Evolutionary conservation across 2,329 filamentous ascomycete genomes (phyloP), one percentile per base, ranked within the genome.

Genomic region (Coleophoma eucalyptorum): DNA sequence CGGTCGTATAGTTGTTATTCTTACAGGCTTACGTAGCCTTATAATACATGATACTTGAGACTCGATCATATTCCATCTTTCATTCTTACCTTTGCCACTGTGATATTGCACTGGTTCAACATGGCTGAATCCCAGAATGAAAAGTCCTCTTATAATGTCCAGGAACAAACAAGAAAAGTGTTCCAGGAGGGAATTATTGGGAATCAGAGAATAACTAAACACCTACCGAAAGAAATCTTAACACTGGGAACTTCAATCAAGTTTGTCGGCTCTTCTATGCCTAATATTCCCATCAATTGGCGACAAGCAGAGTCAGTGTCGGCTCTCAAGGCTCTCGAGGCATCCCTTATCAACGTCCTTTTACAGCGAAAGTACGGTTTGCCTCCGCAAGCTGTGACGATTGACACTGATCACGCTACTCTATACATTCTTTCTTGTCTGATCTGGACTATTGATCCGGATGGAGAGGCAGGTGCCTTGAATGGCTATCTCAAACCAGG

Each of bases 211-310:
- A n/a, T n/a, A n/a, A n/a, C n/a, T n/a, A n/a, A n/a, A n/a, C n/a
- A 62, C 15, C 53, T 73, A 2, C 72, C 70, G 0, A 32, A 49
- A 31, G 68, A 69, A 13, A 64, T 69, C 37, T 52, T 62, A 46
- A 62, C 10, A 68, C 56, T 66, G 37, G 65, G 62, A 6, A 62
- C 59, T 32, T 52, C 52, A n/a, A 65, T 75, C 35, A 61, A 55
- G 0, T 78, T 77, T 49, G 67, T 70, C 26, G 77, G 76, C 5
- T 66, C 58, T 18, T 58, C 66, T 21, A 61, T 61, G 32, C 76
- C 76, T 0, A 72, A 65, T 42, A 69, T 79, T 11, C 75, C 77
- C 0, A 74, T 80, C 60, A 79, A 78, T 50, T 80, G 78, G 77
- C 69, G 76, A 4, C 77, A 79, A 48, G 75, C 77, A 3, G 78